Percentiles rank a stretch among this genome's conserved stretches.
phyloP scores from a whole-genome alignment of 2,329 filamentous ascomycete species.

The Fusarium protoensiforme region DNA sequence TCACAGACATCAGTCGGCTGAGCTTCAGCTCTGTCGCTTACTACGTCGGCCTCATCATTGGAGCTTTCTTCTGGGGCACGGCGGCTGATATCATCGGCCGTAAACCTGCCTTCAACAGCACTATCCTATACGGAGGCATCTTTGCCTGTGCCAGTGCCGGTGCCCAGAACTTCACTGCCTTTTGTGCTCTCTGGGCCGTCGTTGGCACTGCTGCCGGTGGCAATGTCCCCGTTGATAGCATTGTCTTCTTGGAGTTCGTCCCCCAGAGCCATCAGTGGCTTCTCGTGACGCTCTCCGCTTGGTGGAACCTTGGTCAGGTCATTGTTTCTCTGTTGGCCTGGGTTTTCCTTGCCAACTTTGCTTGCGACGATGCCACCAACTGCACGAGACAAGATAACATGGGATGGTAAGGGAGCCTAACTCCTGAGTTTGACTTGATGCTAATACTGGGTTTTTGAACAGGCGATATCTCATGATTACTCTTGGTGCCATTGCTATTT shows the following conservation, averaged over 20 bases:
- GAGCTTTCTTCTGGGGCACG: conserved; percentile 57
- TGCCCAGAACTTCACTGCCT: conserved; percentile 65
- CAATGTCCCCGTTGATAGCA: conserved; percentile 58
- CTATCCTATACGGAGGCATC: conserved; percentile 56
- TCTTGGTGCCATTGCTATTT: conserved; percentile 53
- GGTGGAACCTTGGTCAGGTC: conserved; percentile 62
- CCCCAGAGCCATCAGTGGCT: conserved; percentile 57
- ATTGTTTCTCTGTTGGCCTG: conserved; percentile 49
- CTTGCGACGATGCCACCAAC: conserved; percentile 45
- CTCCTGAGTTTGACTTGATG: not conserved
- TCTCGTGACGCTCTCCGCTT: conserved; percentile 53
- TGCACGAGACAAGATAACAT: conserved; percentile 55
- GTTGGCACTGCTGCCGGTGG: conserved; percentile 54
- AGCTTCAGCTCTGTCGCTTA: conserved; percentile 48
- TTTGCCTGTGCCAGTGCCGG: conserved; percentile 69
- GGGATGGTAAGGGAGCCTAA: conserved; percentile 49
- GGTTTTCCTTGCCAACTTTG: conserved; percentile 51
- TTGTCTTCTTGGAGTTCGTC: conserved; percentile 58
- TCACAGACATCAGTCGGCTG: conserved; percentile 43
- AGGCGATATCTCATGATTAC: conserved; percentile 54
- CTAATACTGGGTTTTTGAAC: not conserved
- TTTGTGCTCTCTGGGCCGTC: conserved; percentile 65
- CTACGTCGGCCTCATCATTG: conserved; percentile 55
- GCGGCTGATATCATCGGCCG: conserved; percentile 53
- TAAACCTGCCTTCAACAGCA: conserved; percentile 56